Evolutionary conservation across 2,329 filamentous ascomycete species (phyloP), one percentile per base, ranked within the genome.

Genomic region (Emericellopsis atlantica): DNA sequence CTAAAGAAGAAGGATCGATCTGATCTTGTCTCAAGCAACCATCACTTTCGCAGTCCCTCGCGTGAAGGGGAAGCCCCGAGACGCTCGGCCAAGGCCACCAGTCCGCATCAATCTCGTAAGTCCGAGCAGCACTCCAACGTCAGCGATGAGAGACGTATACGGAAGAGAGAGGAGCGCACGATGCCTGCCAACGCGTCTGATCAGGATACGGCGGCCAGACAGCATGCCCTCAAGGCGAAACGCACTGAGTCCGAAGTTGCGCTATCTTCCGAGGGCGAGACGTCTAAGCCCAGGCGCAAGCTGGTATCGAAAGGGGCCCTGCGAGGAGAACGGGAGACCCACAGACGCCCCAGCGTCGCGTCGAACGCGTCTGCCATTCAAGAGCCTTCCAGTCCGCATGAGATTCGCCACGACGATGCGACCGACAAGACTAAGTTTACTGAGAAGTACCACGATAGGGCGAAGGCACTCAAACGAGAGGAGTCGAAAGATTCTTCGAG

Each of bases 221-320:
- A 62, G 26, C 79, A 74, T 46, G 61, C 66, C 10, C 46, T 57
- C 34, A 79, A 74, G 50, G 50, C 65, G 5, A 76, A 70, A 47
- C 67, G 69, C 37, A 55, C 64, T 2, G 76, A 81, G 40, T 65
- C 71, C 1, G 77, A 81, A 37, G 46, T 64, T 12, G 65, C 60
- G 2, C 59, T 65, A 6, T 75, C 72, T 1, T 78, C 74, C 29
- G 73, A 73, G 50, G 76, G 68, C 2, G 75, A 78, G 51, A 56
- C 70, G 8, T 54, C 65, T 18, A 81, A 80, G 51, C 76, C 76
- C 2, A 62, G 77, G 21, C 66, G 75, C 32, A 82, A 80, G 51
- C 65, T 82, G 10, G 66, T 81, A 16, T 81, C 77, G 1, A 77
- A 77, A 31, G 72, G 70, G 40, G 77, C 81, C 43, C 56, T 79